phyloP scores from a whole-genome alignment of 306 rosid genomes.

The Biancaea sappan region DNA sequence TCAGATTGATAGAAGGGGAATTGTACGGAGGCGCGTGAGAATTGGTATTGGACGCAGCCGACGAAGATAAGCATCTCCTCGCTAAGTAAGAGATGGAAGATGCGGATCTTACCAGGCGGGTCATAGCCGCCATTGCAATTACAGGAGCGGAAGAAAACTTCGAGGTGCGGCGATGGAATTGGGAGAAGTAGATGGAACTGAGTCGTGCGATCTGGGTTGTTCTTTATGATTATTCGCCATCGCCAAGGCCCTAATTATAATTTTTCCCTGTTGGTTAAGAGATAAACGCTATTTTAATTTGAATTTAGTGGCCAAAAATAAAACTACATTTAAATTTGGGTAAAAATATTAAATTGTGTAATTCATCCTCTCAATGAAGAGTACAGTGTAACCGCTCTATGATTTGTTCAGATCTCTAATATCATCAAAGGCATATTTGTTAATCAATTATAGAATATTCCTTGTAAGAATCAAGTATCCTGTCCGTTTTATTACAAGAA shows the following conservation, averaged over 20 bases:
- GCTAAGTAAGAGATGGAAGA: constrained; percentile 37
- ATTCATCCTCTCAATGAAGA: too few relatives aligned
- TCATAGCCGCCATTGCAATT: constrained; percentile 73
- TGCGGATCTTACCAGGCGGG: constrained; percentile 61
- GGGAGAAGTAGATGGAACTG: background rate
- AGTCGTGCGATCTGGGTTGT: background rate
- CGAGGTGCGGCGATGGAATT: background rate
- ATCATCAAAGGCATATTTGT: too few relatives aligned
- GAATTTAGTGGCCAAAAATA: background rate
- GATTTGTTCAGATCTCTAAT: too few relatives aligned
- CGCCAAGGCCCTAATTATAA: background rate
- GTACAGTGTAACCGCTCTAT: too few relatives aligned
- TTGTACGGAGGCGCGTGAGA: constrained; percentile 34
- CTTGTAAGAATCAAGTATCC: background rate
- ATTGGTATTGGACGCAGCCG: constrained; percentile 34
- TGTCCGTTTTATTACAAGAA: background rate
- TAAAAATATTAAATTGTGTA: too few relatives aligned
- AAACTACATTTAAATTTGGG: background rate
- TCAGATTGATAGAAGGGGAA: constrained; percentile 5
- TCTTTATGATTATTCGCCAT: background rate
- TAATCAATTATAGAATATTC: too few relatives aligned
- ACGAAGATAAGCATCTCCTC: constrained; percentile 48
- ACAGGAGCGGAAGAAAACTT: background rate
- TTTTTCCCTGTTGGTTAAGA: background rate
- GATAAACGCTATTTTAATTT: background rate